These are phyloP conservation scores for Citrus reticulata DNA, from an alignment of 345 rosid genomes.

Conservation along the genomic window DNA sequence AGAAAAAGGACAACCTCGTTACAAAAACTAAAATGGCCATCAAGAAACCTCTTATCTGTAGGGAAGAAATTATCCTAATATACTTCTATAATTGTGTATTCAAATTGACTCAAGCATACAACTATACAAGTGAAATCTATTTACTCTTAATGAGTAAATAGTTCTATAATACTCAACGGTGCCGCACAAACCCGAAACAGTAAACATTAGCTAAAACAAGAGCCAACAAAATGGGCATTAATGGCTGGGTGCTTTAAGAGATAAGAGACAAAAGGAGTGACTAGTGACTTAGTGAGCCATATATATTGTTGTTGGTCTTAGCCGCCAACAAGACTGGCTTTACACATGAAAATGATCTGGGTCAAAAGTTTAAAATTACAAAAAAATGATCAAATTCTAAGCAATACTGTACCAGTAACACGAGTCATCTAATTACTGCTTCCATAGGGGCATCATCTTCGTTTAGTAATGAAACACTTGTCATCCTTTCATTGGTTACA, in stretches of 20 bases:
- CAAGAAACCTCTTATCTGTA: no score
- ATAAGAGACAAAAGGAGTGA: background rate
- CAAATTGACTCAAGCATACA: no score
- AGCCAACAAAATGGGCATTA: background rate
- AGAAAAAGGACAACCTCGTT: no score
- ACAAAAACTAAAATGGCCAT: no score
- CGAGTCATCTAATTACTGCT: slow-evolving; percentile 24
- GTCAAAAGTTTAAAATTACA: background rate
- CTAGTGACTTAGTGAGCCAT: background rate
- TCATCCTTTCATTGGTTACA: slow-evolving; percentile 1
- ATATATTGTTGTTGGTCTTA: background rate
- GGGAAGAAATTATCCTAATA: no score
- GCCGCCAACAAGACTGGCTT: background rate
- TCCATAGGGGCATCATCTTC: slow-evolving; percentile 11
- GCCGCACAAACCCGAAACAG: background rate
- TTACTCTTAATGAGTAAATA: no score
- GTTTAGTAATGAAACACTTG: slow-evolving; percentile 28
- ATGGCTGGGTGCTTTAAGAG: background rate
- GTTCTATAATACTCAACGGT: no score
- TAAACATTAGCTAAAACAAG: background rate
- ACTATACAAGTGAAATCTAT: no score
- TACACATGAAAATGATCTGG: background rate
- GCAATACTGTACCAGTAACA: slow-evolving; percentile 16
- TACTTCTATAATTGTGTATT: no score
- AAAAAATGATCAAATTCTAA: background rate